These are phyloP conservation scores for Cladophialophora bantiana DNA, from an alignment of 2,329 filamentous ascomycete genomes.

Conservation along the genomic window DNA sequence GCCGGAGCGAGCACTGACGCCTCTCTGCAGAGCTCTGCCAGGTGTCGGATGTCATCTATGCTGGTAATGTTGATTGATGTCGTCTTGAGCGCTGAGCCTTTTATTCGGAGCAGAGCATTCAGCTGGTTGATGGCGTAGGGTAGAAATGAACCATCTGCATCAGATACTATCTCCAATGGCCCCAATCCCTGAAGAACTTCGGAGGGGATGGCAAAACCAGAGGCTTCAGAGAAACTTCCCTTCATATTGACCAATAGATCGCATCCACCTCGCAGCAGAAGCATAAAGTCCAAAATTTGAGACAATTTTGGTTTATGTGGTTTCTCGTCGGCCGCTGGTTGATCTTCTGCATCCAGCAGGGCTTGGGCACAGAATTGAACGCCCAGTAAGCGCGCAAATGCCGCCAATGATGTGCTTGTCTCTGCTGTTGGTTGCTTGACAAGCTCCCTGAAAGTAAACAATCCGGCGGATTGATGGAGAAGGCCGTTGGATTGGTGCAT, in stretches of 20 bases:
- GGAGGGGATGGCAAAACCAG: not conserved
- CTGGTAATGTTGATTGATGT: no score
- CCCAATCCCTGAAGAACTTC: not conserved
- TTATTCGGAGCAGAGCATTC: not conserved
- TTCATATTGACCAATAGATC: slow-evolving; percentile 29
- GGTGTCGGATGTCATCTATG: no score
- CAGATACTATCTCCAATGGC: not conserved
- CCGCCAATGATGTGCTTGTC: slow-evolving; percentile 24
- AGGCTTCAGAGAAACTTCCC: slow-evolving; percentile 14
- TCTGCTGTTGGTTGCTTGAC: slow-evolving; percentile 5
- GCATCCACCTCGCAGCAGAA: slow-evolving; percentile 16
- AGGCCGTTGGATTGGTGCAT: not conserved
- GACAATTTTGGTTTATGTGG: not conserved
- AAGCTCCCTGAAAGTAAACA: slow-evolving; percentile 22
- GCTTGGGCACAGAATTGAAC: slow-evolving; percentile 33
- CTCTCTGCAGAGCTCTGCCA: no score
- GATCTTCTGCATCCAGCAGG: slow-evolving; percentile 21
- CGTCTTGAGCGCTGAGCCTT: no score
- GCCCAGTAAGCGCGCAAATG: slow-evolving; percentile 32
- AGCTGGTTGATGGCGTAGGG: not conserved
- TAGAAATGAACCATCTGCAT: not conserved
- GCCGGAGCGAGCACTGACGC: no score
- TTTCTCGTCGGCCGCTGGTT: no score
- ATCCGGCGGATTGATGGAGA: not conserved
- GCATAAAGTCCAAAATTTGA: not conserved